These are phyloP conservation scores for Daphne laureola DNA, from an alignment of 441 rosid species.

Conservation along the genomic window DNA sequence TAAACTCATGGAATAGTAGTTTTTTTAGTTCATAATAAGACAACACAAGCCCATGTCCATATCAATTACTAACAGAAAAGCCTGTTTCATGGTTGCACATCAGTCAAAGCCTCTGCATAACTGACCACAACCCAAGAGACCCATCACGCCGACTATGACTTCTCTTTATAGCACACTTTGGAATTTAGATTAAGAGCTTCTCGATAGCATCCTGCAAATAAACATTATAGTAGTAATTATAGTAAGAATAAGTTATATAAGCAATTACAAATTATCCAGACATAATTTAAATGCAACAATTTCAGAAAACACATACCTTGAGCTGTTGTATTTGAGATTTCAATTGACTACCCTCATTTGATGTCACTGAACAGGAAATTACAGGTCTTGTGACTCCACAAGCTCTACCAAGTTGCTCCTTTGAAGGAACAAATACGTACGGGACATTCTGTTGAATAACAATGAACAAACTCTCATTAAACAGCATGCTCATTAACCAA, in stretches of 20 bases:
- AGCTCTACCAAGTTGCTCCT: slow-evolving; percentile 92
- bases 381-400: slow-evolving; percentile 98
- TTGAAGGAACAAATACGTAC: slow-evolving; percentile 91
- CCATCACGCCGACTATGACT: slow-evolving; percentile 72
- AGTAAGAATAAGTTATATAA: background rate
- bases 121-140: slow-evolving; percentile 42
- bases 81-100: slow-evolving; percentile 22
- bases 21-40: slow-evolving; percentile 1
- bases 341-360: slow-evolving; percentile 81
- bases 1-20: no score
- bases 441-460: slow-evolving; percentile 70
- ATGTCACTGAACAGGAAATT: slow-evolving; percentile 80
- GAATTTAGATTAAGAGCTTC: slow-evolving; percentile 77
- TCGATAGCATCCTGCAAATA: slow-evolving; percentile 83
- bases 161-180: background rate
- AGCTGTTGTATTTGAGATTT: slow-evolving; percentile 78
- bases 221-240: background rate
- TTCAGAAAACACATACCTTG: slow-evolving; percentile 36
- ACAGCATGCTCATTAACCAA: no score
- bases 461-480: background rate
- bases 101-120: slow-evolving; percentile 77
- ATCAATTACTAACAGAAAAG: slow-evolving; percentile 6
- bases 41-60: background rate
- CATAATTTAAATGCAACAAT: background rate
- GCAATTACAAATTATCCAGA: background rate